Conservation (phyloP, 2,329 filamentous ascomycete genomes). For the Pestalotiopsis fici region DNA sequence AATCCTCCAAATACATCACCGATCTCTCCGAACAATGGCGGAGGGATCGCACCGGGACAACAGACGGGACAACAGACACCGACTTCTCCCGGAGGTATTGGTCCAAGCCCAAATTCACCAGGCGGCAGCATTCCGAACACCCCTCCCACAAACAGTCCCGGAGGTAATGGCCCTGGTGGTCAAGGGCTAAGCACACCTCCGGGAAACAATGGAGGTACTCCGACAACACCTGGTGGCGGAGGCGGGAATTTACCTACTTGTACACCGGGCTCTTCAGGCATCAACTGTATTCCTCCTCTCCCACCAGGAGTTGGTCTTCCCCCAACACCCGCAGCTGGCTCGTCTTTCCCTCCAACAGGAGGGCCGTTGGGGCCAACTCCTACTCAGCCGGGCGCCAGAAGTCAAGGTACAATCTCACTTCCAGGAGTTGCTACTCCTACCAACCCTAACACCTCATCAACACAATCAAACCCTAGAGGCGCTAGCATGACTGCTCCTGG, state of each 20-base stretch:
- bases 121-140: background rate
- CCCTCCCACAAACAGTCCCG: background rate
- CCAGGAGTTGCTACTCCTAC: slow-evolving; percentile 6
- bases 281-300: slow-evolving; percentile 4
- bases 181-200: background rate
- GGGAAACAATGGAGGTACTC: background rate
- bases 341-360: background rate
- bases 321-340: background rate
- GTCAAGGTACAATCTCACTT: slow-evolving; percentile 2
- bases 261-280: slow-evolving; percentile 5
- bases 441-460: background rate
- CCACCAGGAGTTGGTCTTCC: background rate
- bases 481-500: slow-evolving; percentile 1
- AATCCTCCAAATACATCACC: background rate
- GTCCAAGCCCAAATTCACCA: background rate
- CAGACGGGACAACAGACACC: slow-evolving; percentile 1
- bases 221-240: background rate
- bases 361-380: background rate
- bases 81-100: background rate
- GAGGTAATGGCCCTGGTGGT: background rate
- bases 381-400: background rate
- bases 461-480: background rate
- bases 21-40: slow-evolving; percentile 6
- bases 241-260: slow-evolving; percentile 2
- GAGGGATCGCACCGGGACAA: background rate